These are phyloP conservation scores for Meyerozyma carpophila DNA, from an alignment of 1,139 yeast species.

Conservation along the genomic window DNA sequence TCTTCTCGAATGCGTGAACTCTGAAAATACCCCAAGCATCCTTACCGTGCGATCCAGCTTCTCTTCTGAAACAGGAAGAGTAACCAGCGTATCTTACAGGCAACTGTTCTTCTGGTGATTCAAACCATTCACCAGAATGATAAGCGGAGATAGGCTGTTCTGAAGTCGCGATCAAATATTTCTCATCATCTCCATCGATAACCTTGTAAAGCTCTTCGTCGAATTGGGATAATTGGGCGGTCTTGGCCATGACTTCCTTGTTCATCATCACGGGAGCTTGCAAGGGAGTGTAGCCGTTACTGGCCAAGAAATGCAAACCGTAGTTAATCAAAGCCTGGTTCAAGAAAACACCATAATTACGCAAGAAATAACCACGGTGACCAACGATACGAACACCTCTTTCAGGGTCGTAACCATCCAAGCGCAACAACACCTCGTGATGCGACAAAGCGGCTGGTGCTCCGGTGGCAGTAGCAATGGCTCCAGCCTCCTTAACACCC, in stretches of 20 bases:
- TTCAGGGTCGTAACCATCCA: slow-evolving; percentile 98
- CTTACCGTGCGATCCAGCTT: slow-evolving; percentile 99
- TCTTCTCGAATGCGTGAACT: slow-evolving; percentile 96
- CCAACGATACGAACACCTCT: slow-evolving; percentile 98
- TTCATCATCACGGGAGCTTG: slow-evolving; percentile 99
- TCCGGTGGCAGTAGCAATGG: slow-evolving; percentile 68
- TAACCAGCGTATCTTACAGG: slow-evolving; percentile 97
- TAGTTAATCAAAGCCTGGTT: slow-evolving; percentile 97
- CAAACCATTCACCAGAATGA: slow-evolving; percentile 98
- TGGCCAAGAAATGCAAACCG: slow-evolving; percentile 80
- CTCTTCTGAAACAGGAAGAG: slow-evolving; percentile 98
- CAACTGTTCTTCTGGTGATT: slow-evolving; percentile 92
- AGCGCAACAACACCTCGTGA: slow-evolving; percentile 88
- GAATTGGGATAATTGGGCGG: slow-evolving; percentile 96
- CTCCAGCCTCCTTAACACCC: slow-evolving; percentile 48
- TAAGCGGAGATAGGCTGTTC: slow-evolving; percentile 99
- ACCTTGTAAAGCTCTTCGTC: slow-evolving; percentile 98
- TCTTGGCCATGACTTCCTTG: slow-evolving; percentile 98
- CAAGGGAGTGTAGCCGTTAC: slow-evolving; percentile 79
- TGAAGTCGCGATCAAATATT: slow-evolving; percentile 95
- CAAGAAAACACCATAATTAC: slow-evolving; percentile 92
- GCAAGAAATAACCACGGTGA: slow-evolving; percentile 95
- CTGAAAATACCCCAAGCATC: slow-evolving; percentile 99
- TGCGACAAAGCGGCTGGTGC: slow-evolving; percentile 81
- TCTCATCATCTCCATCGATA: slow-evolving; percentile 94